These are phyloP conservation scores for Metschnikowia kofuensis DNA, from an alignment of 805 yeast genomes.

Conservation along the genomic window DNA sequence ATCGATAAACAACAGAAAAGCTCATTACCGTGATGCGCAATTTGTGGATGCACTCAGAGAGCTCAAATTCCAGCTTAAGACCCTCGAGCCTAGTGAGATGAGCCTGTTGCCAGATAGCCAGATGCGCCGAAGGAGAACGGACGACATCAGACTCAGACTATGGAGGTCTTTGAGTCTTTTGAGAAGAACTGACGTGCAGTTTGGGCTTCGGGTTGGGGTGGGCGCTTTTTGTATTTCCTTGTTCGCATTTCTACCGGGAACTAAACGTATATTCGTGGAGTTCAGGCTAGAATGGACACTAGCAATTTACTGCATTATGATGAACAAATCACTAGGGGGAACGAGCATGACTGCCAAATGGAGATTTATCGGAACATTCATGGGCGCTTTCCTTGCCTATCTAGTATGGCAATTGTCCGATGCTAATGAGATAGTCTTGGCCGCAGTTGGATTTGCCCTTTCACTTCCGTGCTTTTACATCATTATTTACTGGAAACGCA, in stretches of 20 bases:
- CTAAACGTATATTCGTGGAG: constrained; percentile 51
- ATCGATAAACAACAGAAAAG: constrained; percentile 9
- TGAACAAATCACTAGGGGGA: constrained; percentile 84
- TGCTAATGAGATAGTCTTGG: constrained; percentile 52
- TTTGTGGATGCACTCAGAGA: constrained; percentile 20
- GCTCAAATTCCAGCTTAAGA: constrained; percentile 15
- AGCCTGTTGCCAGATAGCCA: not conserved
- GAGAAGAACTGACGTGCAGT: constrained; percentile 65
- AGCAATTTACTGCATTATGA: constrained; percentile 77
- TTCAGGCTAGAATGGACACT: constrained; percentile 87
- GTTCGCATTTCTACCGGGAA: constrained; percentile 61
- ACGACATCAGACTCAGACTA: constrained; percentile 19
- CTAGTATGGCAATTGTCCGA: constrained; percentile 56
- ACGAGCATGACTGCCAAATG: constrained; percentile 75
- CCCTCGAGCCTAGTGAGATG: not conserved
- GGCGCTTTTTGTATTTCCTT: constrained; percentile 67
- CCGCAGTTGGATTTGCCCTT: constrained; percentile 46
- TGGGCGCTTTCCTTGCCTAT: constrained; percentile 67
- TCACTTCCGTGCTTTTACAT: constrained; percentile 51
- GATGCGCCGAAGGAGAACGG: not conserved
- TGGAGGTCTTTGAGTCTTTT: constrained; percentile 55
- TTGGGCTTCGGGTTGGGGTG: constrained; percentile 74
- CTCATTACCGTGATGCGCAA: constrained; percentile 10
- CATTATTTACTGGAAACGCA: constrained; percentile 64
- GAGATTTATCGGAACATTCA: constrained; percentile 69